A percentile compares a stretch with the other conserved stretches of the same genome.
Conservation (phyloP, 2,329 filamentous ascomycete species). For the Triangularia verruculosa region DNA sequence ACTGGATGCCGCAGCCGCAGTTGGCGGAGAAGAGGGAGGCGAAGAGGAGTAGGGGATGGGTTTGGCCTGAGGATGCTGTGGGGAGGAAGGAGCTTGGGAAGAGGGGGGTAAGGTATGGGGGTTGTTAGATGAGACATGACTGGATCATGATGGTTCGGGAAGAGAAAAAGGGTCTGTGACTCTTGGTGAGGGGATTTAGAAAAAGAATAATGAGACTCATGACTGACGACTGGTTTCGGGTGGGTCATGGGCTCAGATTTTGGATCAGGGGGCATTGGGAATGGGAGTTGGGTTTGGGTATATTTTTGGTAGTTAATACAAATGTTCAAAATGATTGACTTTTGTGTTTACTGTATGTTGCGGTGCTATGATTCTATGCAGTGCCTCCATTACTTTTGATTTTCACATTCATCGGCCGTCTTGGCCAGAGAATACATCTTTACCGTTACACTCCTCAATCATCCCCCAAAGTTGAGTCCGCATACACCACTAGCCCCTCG, state of each 20-base stretch:
- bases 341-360: background rate
- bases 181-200: background rate
- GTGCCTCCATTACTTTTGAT: background rate
- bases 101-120: constrained; percentile 58
- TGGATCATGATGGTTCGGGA: background rate
- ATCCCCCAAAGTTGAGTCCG: too few species aligned
- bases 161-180: background rate
- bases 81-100: constrained; percentile 69
- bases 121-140: constrained; percentile 31
- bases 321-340: background rate
- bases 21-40: constrained; percentile 72
- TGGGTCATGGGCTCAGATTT: background rate
- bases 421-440: too few species aligned
- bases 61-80: constrained; percentile 70
- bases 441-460: too few species aligned
- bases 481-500: too few species aligned
- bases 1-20: constrained; percentile 73
- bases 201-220: background rate
- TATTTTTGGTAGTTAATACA: background rate
- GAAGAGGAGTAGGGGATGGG: constrained; percentile 71
- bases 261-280: background rate
- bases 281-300: background rate
- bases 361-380: background rate
- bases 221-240: background rate
- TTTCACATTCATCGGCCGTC: too few species aligned